Conservation (phyloP, 495 filamentous ascomycete genomes). For the Astrothelium macrocarpum region DNA sequence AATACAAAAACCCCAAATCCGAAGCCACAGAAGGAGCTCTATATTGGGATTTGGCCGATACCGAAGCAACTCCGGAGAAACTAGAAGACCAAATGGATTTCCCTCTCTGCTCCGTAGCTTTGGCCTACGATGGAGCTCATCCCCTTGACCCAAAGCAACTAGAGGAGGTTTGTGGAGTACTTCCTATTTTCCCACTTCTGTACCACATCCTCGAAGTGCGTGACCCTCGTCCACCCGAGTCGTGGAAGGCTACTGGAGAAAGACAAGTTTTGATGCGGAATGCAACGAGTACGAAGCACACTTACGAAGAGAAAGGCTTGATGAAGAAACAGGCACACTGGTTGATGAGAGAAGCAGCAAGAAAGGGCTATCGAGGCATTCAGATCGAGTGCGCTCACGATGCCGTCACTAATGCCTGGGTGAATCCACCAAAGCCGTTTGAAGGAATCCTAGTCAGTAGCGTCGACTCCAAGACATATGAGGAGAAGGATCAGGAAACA, state of each 20-base stretch:
- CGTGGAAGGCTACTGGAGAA: conserved; percentile 22
- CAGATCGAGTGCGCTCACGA: conserved; percentile 32
- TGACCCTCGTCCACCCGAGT: conserved; percentile 20
- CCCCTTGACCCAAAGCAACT: conserved; percentile 27
- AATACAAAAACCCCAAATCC: conserved; percentile 36
- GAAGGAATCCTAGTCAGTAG: conserved; percentile 7
- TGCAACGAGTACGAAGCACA: conserved; percentile 31
- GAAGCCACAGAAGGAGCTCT: conserved; percentile 32
- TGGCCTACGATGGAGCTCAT: conserved; percentile 24
- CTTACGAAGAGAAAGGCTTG: conserved; percentile 22
- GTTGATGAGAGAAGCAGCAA: conserved; percentile 31
- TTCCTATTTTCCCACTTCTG: conserved; percentile 30
- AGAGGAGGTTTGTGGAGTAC: conserved; percentile 18
- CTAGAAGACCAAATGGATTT: conserved; percentile 42
- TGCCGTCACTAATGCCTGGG: conserved; percentile 30
- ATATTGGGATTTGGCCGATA: conserved; percentile 33
- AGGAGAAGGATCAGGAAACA: conserved; percentile 10
- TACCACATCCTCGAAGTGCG: conserved; percentile 16
- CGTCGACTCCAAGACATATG: conserved; percentile 4
- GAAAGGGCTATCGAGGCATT: conserved; percentile 29
- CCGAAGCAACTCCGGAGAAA: conserved; percentile 30
- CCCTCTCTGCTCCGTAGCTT: conserved; percentile 35
- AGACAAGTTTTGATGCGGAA: conserved; percentile 34
- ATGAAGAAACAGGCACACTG: conserved; percentile 32
- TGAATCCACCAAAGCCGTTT: conserved; percentile 32